phyloP scores from a whole-genome alignment of 1,284 basidiomycete species.

The Pyrrhoderma noxium region DNA sequence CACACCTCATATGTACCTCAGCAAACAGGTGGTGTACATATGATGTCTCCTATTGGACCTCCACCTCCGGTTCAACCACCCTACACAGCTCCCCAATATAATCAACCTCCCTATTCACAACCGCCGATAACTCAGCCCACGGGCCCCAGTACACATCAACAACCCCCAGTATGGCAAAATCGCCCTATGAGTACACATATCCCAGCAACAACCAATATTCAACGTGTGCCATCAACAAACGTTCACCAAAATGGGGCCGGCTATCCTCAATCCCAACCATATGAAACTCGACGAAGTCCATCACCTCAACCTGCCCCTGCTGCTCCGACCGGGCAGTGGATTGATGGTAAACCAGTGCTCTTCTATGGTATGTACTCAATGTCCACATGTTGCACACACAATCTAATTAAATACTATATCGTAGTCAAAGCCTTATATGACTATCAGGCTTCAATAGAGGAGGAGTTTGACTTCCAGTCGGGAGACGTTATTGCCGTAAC shows the following conservation, averaged over 20 bases:
- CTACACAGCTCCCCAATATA: conserved; percentile 3
- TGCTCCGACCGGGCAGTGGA: conserved; percentile 61
- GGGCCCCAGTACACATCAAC: conserved; percentile 22
- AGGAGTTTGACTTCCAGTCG: conserved; percentile 88
- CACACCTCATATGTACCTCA: conserved; percentile 3
- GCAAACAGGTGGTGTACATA: conserved; percentile 12
- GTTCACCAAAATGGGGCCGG: conserved; percentile 18
- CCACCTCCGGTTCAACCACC: conserved; percentile 7
- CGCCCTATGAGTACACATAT: conserved; percentile 26
- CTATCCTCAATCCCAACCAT: conserved; percentile 15
- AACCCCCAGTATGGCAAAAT: conserved; percentile 23
- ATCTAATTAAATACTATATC: not conserved
- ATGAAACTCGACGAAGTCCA: conserved; percentile 7
- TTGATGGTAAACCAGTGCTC: conserved; percentile 68
- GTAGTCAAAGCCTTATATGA: conserved; percentile 90
- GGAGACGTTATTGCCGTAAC: conserved; percentile 93
- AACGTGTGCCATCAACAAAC: conserved; percentile 12
- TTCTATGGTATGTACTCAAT: conserved; percentile 62
- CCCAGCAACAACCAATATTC: conserved; percentile 21
- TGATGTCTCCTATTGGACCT: conserved; percentile 12
- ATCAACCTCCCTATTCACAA: conserved; percentile 21
- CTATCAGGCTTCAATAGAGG: conserved; percentile 78
- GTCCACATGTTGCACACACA: not conserved
- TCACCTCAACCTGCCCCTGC: conserved; percentile 19
- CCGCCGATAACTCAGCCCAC: conserved; percentile 25